Conservation (phyloP, 805 yeast genomes). For the Candida piceae region DNA sequence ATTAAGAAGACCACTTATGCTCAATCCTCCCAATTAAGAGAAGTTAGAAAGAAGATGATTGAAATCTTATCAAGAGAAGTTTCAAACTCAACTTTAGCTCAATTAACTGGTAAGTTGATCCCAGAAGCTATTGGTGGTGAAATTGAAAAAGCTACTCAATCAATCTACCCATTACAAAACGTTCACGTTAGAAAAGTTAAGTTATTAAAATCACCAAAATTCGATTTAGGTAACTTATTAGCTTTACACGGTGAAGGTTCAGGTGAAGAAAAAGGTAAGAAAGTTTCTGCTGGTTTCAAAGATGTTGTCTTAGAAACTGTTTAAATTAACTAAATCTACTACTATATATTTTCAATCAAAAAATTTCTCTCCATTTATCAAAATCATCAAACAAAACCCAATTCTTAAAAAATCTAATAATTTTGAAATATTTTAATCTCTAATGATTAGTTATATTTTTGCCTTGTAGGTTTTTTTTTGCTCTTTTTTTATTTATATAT, state of each 20-base stretch:
- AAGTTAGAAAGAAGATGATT: constrained; percentile 93
- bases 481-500: too few species aligned
- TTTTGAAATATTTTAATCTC: too few species aligned
- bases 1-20: constrained; percentile 97
- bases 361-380: too few species aligned
- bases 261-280: constrained; percentile 96
- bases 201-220: constrained; percentile 97
- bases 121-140: constrained; percentile 99
- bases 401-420: too few species aligned
- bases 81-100: constrained; percentile 89
- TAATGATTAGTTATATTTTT: too few species aligned
- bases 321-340: too few species aligned
- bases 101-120: constrained; percentile 93
- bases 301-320: constrained; percentile 98
- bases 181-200: constrained; percentile 98
- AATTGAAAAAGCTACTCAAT: constrained; percentile 92
- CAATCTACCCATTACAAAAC: constrained; percentile 96
- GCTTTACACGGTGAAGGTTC: constrained; percentile 96
- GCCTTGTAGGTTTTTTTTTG: too few species aligned
- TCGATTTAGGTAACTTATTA: constrained; percentile 93
- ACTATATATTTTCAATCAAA: too few species aligned
- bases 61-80: constrained; percentile 97
- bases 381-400: too few species aligned
- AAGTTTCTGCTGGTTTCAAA: constrained; percentile 92
- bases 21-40: constrained; percentile 95